phyloP scores from a whole-genome alignment of 805 yeast genomes.

The Kodamaea neixiangensis region DNA sequence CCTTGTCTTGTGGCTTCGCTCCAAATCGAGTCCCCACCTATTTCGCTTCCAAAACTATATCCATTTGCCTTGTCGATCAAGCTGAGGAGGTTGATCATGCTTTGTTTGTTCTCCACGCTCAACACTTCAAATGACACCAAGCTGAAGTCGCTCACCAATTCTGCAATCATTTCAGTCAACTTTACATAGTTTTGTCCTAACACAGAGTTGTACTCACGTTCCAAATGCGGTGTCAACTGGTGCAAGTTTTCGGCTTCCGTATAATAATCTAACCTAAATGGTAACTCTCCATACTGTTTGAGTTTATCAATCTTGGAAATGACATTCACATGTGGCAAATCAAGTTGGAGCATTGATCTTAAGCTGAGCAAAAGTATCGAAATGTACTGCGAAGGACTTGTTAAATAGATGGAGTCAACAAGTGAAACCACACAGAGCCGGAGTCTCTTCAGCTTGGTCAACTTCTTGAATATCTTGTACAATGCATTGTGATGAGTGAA shows the following conservation, averaged over 20 bases:
- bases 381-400: constrained; percentile 86
- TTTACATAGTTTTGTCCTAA: constrained; percentile 62
- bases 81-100: constrained; percentile 82
- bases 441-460: constrained; percentile 59
- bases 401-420: constrained; percentile 78
- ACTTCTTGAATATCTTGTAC: constrained; percentile 59
- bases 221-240: constrained; percentile 65
- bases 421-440: constrained; percentile 83
- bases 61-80: constrained; percentile 91
- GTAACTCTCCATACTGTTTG: constrained; percentile 73
- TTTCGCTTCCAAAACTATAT: constrained; percentile 89
- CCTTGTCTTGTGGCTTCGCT: constrained; percentile 91
- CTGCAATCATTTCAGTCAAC: constrained; percentile 76
- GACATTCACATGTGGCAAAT: constrained; percentile 90
- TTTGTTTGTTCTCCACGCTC: constrained; percentile 85
- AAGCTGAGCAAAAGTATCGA: constrained; percentile 78
- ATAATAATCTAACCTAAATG: constrained; percentile 81
- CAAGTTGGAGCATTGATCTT: constrained; percentile 90
- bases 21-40: constrained; percentile 98
- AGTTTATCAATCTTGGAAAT: constrained; percentile 87
- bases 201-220: constrained; percentile 68
- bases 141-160: constrained; percentile 82
- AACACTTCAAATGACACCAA: constrained; percentile 87
- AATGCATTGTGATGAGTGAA: constrained; percentile 88
- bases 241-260: constrained; percentile 88